Evolutionary conservation across 768 basidiomycete genomes (phyloP).

Genomic region (Russula olivacea): DNA sequence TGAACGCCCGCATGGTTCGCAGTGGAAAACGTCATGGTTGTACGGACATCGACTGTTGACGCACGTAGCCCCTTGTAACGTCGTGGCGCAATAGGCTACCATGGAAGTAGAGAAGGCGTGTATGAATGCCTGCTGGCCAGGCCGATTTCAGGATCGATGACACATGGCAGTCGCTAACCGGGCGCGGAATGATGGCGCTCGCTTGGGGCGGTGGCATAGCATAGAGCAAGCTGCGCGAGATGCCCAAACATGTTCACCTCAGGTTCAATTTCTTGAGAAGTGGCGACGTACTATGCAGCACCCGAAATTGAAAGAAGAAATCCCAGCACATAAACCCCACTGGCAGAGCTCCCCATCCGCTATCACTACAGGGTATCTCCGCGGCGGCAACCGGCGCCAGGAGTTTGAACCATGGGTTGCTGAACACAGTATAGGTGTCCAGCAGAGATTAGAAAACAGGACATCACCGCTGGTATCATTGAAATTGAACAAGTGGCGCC

Average conservation of each 20-base stretch:
- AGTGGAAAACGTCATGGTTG: constrained; percentile 26
- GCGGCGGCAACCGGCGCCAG: background rate
- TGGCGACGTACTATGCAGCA: background rate
- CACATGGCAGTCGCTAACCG: background rate
- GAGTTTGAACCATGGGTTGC: background rate
- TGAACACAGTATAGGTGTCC: background rate
- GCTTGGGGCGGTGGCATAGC: background rate
- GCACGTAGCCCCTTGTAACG: constrained; percentile 23
- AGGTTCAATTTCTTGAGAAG: background rate
- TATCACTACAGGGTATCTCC: background rate
- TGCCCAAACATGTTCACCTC: background rate
- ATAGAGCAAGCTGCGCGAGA: background rate
- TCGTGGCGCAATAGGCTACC: constrained; percentile 7
- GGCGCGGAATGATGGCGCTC: background rate
- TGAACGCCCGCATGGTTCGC: constrained; percentile 25
- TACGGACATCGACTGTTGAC: constrained; percentile 15
- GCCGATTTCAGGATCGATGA: background rate
- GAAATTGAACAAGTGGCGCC: no score
- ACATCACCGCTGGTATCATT: no score
- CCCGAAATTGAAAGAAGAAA: background rate
- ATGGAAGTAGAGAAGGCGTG: background rate
- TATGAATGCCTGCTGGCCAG: background rate
- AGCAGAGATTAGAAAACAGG: no score
- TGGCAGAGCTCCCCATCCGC: background rate
- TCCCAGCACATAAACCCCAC: background rate